phyloP scores from a whole-genome alignment of 495 filamentous ascomycete genomes.

The Pyronema domesticum region DNA sequence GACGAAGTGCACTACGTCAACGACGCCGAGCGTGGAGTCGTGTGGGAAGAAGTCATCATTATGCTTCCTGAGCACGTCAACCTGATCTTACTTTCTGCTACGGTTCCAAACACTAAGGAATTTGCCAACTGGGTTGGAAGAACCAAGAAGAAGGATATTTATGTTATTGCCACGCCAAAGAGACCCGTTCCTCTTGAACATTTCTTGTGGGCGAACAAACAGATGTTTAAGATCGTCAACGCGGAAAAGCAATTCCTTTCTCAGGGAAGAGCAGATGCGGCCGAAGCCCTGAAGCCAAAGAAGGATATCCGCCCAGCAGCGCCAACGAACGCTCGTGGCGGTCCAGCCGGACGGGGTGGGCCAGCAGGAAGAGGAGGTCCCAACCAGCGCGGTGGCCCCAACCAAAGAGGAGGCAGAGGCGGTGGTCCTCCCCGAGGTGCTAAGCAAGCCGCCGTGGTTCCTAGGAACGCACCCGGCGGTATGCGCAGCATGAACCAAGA shows the following conservation, averaged over 20 bases:
- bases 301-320: slow-evolving; percentile 53
- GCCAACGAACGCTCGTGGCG: slow-evolving; percentile 24
- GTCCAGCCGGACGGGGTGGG: slow-evolving; percentile 35
- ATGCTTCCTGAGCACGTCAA: slow-evolving; percentile 97
- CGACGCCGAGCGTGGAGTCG: slow-evolving; percentile 87
- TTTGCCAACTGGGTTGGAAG: slow-evolving; percentile 97
- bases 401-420: slow-evolving; percentile 31
- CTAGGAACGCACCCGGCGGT: slow-evolving; percentile 54
- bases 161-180: slow-evolving; percentile 94
- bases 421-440: slow-evolving; percentile 21
- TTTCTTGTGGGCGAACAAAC: slow-evolving; percentile 84
- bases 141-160: slow-evolving; percentile 97
- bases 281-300: slow-evolving; percentile 60
- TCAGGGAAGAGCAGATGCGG: slow-evolving; percentile 82
- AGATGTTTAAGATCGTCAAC: slow-evolving; percentile 86
- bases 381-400: slow-evolving; percentile 33
- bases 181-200: slow-evolving; percentile 89
- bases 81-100: slow-evolving; percentile 83
- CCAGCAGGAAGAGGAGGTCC: slow-evolving; percentile 29
- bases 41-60: slow-evolving; percentile 99
- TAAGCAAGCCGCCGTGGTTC: slow-evolving; percentile 25
- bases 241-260: slow-evolving; percentile 66
- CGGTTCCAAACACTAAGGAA: slow-evolving; percentile 91
- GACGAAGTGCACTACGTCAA: slow-evolving; percentile 99
- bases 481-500: slow-evolving; percentile 77